Evolutionary conservation across 768 basidiomycete species (phyloP), one percentile per base, ranked within the genome.

Genomic region (Dendrothele bispora): DNA sequence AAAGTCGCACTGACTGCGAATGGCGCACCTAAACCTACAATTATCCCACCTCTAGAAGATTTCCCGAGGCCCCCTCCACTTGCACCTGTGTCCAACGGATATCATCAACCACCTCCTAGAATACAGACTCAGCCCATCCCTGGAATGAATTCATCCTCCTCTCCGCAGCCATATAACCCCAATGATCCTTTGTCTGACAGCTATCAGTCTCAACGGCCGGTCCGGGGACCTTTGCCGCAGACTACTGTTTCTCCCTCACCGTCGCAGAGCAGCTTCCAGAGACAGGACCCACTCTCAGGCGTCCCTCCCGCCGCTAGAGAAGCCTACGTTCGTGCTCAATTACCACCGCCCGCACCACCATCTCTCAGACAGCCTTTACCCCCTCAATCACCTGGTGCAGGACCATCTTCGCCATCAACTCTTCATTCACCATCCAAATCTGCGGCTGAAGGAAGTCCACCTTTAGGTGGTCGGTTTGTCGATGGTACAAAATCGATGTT

Each of bases 401-500:
- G 83, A 10, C 75, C 85, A 2, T 82, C 82, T 7, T 66, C 70
- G 1, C 70, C 73, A 6, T 57, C 65, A 10, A 61, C 68, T 5
- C 54, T 59, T 22, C 61, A 58, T 18, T 56, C 58, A 29, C 69
- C 63, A 22, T 54, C 57, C 24, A 48, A 63, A 3, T 55, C 64
- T 18, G 54, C 63, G 14, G 47, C 54, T 20, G 52, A 55, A 17
- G 62, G 73, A 48, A 77, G 68, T 11, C 78, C 83, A 5, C 81
- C 80, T 11, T 75, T 83, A 15, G 80, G 82, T 39, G 83, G 83
- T 22, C 80, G 80, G 7, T 78, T 87, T 45, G 75, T 78, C 20
- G 88, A 91, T 58, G 87, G 88, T 27, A 83, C 88, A 7, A 82
- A 82, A 64, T 91, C 90, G 7, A 88, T 89, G 88, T 88, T 88